Evolutionary conservation across 345 rosid species (phyloP).

Genomic region (Orychophragmus violaceus): DNA sequence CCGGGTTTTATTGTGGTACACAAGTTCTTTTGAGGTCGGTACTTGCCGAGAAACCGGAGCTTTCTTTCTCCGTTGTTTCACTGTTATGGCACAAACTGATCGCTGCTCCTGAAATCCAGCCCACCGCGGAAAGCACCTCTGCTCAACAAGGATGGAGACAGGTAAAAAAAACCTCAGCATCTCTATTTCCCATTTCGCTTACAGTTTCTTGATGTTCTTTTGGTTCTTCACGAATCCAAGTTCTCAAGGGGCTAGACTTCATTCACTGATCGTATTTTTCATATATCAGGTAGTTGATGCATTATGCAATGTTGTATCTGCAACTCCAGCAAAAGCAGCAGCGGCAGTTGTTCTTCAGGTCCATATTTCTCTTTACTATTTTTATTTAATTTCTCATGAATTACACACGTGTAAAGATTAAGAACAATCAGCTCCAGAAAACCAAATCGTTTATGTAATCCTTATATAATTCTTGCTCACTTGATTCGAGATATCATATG

Average conservation of each 20-base stretch:
- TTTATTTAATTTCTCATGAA: background rate
- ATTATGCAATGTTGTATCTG: constrained; percentile 85
- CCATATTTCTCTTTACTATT: constrained; percentile 31
- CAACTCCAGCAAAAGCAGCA: constrained; percentile 86
- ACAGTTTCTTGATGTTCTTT: background rate
- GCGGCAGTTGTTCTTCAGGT: constrained; percentile 98
- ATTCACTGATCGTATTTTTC: constrained; percentile 7
- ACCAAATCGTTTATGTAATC: background rate
- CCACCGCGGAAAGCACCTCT: constrained; percentile 85
- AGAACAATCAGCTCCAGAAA: background rate
- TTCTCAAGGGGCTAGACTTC: constrained; percentile 1
- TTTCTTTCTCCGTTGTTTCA: constrained; percentile 91
- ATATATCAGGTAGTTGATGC: constrained; percentile 80
- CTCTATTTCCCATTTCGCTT: background rate
- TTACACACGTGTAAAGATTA: background rate
- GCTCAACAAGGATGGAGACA: constrained; percentile 99
- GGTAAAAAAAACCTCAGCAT: constrained; percentile 41
- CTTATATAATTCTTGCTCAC: background rate
- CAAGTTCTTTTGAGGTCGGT: constrained; percentile 79
- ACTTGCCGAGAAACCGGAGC: constrained; percentile 85
- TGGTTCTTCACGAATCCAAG: background rate
- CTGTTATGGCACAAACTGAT: constrained; percentile 89
- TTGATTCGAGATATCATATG: background rate
- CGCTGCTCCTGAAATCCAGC: constrained; percentile 87
- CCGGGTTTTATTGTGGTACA: constrained; percentile 79